Evolutionary conservation across 2,329 filamentous ascomycete genomes (phyloP), one percentile per base, ranked within the genome.

Genomic region (Helicocarpus griseus): DNA sequence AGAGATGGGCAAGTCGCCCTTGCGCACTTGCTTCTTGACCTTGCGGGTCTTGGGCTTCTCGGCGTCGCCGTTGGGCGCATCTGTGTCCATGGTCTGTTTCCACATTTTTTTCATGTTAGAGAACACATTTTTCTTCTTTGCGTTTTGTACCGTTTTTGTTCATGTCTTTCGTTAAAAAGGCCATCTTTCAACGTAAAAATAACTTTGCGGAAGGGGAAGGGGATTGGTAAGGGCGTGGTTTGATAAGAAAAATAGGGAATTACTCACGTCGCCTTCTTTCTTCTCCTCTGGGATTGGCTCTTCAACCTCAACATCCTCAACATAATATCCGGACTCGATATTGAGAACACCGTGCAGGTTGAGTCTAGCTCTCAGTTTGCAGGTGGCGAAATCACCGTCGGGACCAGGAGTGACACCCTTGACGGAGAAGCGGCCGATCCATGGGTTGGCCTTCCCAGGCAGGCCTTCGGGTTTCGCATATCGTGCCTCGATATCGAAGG

Each of bases 21-120:
- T 97, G 72, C 91, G 87, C 59, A 96, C 87, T 76, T 97, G 91
- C 82, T 97, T 98, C 86, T 96, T 97, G 61, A 98, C 88, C 77
- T 96, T 97, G 68, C 91, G 86, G 50, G 83, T 95, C 85, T 87
- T 87, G 59, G 81, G 81, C 65, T 89, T 89, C 51, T 82, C 80
- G 2, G 80, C 77, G 56, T 82, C 79, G 61, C 76, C 79, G 60
- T 78, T 78, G 52, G 69, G 56, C 45, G 74, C 74, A 60, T 94
- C 88, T 48, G 87, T 91, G 35, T 94, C 89, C 88, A 93, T 94
- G 57, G 87, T 85, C 85, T 89, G 65, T 65, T 56, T 47, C 51
- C 49, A 54, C 40, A 52, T 49, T 61, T 65, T 60, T 54, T 49
- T 57, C 53, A 57, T 36, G 56, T 57, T 57, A 57, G 56, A 57